These are phyloP conservation scores for Phyllostachys edulis DNA, from an alignment of 176 grass and related monocot genomes.

Conservation along the genomic window DNA sequence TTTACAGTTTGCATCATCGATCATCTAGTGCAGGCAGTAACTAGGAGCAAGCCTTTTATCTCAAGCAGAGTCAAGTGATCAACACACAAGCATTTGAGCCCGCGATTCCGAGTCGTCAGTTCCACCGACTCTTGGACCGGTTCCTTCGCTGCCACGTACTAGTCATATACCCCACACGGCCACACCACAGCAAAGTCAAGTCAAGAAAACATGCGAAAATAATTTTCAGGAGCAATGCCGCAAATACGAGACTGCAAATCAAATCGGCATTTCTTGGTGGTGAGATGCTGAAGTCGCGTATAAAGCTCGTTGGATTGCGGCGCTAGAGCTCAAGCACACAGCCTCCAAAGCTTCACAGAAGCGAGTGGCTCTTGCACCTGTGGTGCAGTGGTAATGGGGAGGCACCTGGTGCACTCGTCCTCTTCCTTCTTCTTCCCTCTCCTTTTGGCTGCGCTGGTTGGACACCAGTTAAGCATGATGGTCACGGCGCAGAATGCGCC, in stretches of 20 bases:
- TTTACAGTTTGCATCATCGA: neutral
- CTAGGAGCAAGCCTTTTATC: neutral
- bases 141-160: neutral
- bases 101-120: neutral
- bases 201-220: neutral
- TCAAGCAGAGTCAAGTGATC: neutral
- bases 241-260: neutral
- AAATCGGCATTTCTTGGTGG: neutral
- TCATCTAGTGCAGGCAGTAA: neutral
- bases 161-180: too few relatives aligned
- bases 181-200: constrained; percentile 3
- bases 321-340: neutral
- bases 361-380: neutral
- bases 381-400: neutral
- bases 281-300: neutral
- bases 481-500: constrained; percentile 28
- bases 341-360: neutral
- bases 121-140: neutral
- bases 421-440: neutral
- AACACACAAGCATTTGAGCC: neutral
- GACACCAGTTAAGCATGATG: neutral
- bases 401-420: neutral
- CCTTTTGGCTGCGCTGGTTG: neutral
- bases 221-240: neutral
- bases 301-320: neutral